Evolutionary conservation across 2,329 filamentous ascomycete genomes (phyloP), one percentile per base, ranked within the genome.

Genomic region (Talaromyces atroroseus): DNA sequence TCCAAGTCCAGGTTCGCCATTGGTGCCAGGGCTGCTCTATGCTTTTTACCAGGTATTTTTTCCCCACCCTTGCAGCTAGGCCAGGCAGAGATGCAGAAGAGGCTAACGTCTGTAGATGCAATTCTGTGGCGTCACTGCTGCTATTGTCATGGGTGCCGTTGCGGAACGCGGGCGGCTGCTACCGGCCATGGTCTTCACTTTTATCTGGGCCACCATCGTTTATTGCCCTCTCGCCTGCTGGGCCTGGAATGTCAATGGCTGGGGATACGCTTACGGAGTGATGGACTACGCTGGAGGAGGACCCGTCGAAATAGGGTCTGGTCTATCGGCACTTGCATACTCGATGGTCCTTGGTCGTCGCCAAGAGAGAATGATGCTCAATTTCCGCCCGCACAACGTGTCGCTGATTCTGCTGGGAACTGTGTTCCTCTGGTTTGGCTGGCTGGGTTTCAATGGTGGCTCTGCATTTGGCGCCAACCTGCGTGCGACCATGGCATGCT

Each of bases 311-410:
- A 97, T 99, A 66, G 89, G 84, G 59, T 97, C 94, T 57, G 94
- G 94, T 71, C 80, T 95, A 76, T 94, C 90, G 45, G 94, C 92
- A 29, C 81, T 97, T 48, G 94, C 94, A 63, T 99, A 97, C 78
- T 96, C 92, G 2, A 88, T 90, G 89, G 86, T 96, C 38, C 88
- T 99, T 59, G 94, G 94, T 64, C 89, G 91, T 68, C 90, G 94
- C 64, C 94, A 96, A 78, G 92, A 97, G 79, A 94, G 91, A 79
- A 96, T 97, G 91, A 96, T 97, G 90, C 84, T 96, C 76, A 97
- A 97, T 82, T 97, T 97, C 83, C 90, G 94, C 64, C 94, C 94
- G 18, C 94, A 99, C 81, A 99, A 99, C 79, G 94, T 97, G 63
- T 96, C 92, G 5, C 83, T 97, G 68, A 96, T 99, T 76, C 92